phyloP scores from a whole-genome alignment of 441 rosid species.

The Erodium texanum region DNA sequence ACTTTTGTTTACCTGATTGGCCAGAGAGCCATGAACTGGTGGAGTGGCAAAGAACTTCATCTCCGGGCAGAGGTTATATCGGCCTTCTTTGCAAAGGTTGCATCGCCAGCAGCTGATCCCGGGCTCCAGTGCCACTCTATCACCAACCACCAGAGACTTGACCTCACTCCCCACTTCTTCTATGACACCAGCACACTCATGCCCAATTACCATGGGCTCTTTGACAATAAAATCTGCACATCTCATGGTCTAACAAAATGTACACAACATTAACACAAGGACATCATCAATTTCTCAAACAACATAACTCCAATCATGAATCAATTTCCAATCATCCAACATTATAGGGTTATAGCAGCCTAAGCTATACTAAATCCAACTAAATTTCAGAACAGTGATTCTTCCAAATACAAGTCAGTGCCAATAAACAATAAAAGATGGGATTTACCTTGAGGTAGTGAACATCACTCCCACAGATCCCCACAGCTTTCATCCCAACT shows the following conservation, averaged over 20 bases:
- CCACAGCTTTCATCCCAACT: conserved; percentile 88
- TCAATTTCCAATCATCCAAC: not conserved
- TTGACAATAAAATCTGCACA: conserved; percentile 64
- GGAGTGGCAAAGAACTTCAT: conserved; percentile 92
- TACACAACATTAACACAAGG: not conserved
- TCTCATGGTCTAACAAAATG: conserved; percentile 42
- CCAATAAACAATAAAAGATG: too few species aligned
- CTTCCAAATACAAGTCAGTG: too few species aligned
- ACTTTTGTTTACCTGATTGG: conserved; percentile 48
- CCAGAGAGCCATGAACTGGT: conserved; percentile 80
- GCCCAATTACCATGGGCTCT: conserved; percentile 93
- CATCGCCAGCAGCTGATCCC: conserved; percentile 85
- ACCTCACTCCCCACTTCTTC: conserved; percentile 74
- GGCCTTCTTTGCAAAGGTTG: conserved; percentile 57
- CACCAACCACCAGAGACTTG: conserved; percentile 47
- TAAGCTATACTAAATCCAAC: not conserved
- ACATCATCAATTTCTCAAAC: not conserved
- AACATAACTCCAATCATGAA: not conserved
- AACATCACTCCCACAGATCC: conserved; percentile 94
- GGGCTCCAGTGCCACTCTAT: conserved; percentile 77
- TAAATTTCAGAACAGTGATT: not conserved
- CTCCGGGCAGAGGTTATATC: conserved; percentile 80
- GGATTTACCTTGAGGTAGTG: conserved; percentile 66
- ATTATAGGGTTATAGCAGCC: not conserved
- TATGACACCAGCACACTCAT: conserved; percentile 82